A percentile compares a stretch with the other conserved stretches of the same genome.
Evolutionary conservation across 495 filamentous ascomycete genomes (phyloP).

Genomic region (Corynascus novoguineensis): DNA sequence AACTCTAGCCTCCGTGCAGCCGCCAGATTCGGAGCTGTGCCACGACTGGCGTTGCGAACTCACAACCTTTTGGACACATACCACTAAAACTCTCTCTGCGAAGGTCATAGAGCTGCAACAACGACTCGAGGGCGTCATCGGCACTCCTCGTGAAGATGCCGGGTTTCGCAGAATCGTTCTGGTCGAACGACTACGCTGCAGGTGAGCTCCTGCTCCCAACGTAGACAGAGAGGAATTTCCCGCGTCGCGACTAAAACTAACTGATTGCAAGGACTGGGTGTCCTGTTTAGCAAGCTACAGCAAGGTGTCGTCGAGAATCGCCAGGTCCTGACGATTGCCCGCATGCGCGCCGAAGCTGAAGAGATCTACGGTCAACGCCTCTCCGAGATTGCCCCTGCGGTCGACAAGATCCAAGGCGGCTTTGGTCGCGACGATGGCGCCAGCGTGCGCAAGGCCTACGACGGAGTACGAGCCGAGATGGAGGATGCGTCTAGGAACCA

Average conservation of each 20-base stretch:
- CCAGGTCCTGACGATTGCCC: slow-evolving; percentile 84
- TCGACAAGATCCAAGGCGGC: slow-evolving; percentile 76
- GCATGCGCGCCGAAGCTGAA: slow-evolving; percentile 93
- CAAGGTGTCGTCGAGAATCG: slow-evolving; percentile 93
- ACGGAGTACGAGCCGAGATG: slow-evolving; percentile 93
- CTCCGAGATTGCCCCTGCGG: slow-evolving; percentile 73
- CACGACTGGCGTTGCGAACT: slow-evolving; percentile 1
- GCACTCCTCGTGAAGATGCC: slow-evolving; percentile 52
- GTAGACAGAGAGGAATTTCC: not conserved
- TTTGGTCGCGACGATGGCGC: slow-evolving; percentile 94
- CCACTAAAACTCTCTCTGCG: not conserved
- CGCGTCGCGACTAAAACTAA: slow-evolving; percentile 18
- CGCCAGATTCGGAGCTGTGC: slow-evolving; percentile 10
- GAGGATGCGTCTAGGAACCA: slow-evolving; percentile 83
- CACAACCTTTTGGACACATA: not conserved
- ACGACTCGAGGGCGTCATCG: slow-evolving; percentile 12
- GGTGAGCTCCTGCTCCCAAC: slow-evolving; percentile 44
- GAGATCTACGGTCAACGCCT: slow-evolving; percentile 79
- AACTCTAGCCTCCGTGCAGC: slow-evolving; percentile 23
- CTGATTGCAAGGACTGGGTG: slow-evolving; percentile 63
- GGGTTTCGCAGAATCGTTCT: slow-evolving; percentile 89
- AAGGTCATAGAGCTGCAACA: not conserved
- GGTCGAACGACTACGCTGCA: slow-evolving; percentile 89
- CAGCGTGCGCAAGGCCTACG: slow-evolving; percentile 94
- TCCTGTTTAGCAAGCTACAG: slow-evolving; percentile 94